Base-by-base conservation (phyloP, 2,329 filamentous ascomycete species). In the Fusarium buharicum region DNA sequence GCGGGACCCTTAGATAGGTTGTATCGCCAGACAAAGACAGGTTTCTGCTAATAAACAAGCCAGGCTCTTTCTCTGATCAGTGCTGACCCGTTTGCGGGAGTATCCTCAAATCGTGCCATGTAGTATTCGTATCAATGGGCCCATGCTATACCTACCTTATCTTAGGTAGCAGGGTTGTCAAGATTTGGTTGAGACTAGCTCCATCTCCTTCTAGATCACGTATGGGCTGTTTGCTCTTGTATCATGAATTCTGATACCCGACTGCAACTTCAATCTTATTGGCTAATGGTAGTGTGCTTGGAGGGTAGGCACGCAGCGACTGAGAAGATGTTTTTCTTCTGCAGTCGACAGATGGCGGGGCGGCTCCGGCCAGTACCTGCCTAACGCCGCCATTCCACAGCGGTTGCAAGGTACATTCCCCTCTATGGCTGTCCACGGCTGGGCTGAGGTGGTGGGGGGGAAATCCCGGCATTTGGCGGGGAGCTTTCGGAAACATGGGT, bases 301-400 rank as follows among this genome's bases (percentile, higher is more conserved):
- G 45, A 41, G 40, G 48, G 45, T 47, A 60, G 45, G 24, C 46
- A 34, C 40, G 50, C 10, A 41, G 45, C 60, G 46, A 64, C 44
- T 64, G 34, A 53, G 40, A 61, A 55, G 55, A 20, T 60, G 55
- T 48, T 59, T 44, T 34, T 20, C 40, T 54, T 36, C 33, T 59
- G 38, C 27, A 22, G 50, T 64, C 50, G 61, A 64, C 55, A 64
- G 61, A 64, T 64, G 47, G 60, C 50, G 61, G 61, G 61, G 55
- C 55, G 60, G 61, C 50, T 64, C 60, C 61, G 61, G 50, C 46
- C 61, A 41, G 34, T 60, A 60, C 43, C 39, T 52, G 22, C 28
- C 53, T 55, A 37, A 16, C 18, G 46, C 27, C 18, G 5, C 18
- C 17, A n/a, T 12, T 50, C 20, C 22, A 22, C 24, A 22, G 20